These are phyloP conservation scores for Pythium brassicae DNA, from an alignment of 352 stramenopile species.

Conservation along the genomic window DNA sequence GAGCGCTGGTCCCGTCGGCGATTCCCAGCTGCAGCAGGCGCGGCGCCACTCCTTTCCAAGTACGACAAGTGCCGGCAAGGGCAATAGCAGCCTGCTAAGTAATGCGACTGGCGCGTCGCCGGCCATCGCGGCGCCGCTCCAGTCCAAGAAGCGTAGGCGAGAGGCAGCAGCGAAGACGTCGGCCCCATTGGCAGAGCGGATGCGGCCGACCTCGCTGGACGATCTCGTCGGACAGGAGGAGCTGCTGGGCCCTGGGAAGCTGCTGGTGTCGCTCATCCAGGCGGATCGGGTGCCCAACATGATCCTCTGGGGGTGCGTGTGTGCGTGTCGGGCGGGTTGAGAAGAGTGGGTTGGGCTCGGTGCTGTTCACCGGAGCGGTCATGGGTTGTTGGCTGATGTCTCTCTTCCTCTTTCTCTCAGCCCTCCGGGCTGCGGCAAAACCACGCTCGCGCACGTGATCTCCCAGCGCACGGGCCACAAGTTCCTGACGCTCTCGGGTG, in stretches of 20 bases:
- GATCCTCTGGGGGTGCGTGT: constrained; percentile 74
- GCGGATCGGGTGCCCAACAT: constrained; percentile 76
- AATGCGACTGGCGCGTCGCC: not conserved
- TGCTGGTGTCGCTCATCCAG: constrained; percentile 55
- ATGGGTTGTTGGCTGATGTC: not conserved
- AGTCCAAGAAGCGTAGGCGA: constrained; percentile 55
- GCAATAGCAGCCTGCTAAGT: not conserved
- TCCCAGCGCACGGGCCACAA: constrained; percentile 59
- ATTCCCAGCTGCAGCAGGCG: not conserved
- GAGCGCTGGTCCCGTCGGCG: not conserved
- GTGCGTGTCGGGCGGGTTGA: not conserved
- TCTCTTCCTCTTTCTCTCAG: constrained; percentile 17
- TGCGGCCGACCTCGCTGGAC: constrained; percentile 56
- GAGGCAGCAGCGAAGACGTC: constrained; percentile 16
- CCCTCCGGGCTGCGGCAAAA: constrained; percentile 85
- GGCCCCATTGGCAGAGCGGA: constrained; percentile 68
- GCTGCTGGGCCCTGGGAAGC: constrained; percentile 54
- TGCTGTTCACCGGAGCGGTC: not conserved
- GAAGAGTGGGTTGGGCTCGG: not conserved
- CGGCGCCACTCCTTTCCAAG: constrained; percentile 10
- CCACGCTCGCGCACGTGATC: constrained; percentile 77
- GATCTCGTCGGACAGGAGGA: constrained; percentile 71
- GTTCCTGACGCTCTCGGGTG: constrained; percentile 69
- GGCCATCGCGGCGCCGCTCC: constrained; percentile 1
- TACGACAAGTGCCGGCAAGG: not conserved